Percentiles rank a stretch among this genome's conserved stretches.
phyloP scores from a whole-genome alignment of 2,329 filamentous ascomycete genomes.

The Epichloe bromicola region DNA sequence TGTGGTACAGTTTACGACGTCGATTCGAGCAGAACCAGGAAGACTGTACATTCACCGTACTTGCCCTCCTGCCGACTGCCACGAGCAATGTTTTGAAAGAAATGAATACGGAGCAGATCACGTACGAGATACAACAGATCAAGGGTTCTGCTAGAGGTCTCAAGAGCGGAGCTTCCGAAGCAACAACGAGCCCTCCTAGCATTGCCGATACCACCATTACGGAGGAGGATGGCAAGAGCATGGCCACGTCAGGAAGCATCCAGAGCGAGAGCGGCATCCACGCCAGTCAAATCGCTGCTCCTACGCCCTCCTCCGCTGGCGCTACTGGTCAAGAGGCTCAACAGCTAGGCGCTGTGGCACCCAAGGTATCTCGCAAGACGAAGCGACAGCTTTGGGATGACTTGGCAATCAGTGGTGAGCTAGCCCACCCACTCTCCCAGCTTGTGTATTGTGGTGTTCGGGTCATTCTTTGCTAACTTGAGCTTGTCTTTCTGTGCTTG shows the following conservation, averaged over 20 bases:
- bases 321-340: slow-evolving; percentile 20
- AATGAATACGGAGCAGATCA: slow-evolving; percentile 84
- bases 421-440: not conserved
- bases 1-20: slow-evolving; percentile 58
- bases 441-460: too few species aligned
- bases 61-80: slow-evolving; percentile 86
- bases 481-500: not conserved
- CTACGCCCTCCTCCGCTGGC: slow-evolving; percentile 29
- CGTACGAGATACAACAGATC: slow-evolving; percentile 87
- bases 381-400: slow-evolving; percentile 97
- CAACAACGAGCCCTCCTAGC: slow-evolving; percentile 40
- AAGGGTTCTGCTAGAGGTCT: slow-evolving; percentile 53
- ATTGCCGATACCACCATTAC: slow-evolving; percentile 58
- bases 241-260: slow-evolving; percentile 42
- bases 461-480: not conserved
- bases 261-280: slow-evolving; percentile 76
- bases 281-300: slow-evolving; percentile 59
- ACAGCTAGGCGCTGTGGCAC: slow-evolving; percentile 26
- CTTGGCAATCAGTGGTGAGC: slow-evolving; percentile 83
- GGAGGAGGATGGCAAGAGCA: slow-evolving; percentile 72
- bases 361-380: slow-evolving; percentile 49
- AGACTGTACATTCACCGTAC: slow-evolving; percentile 93
- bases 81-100: slow-evolving; percentile 79
- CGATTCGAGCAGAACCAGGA: slow-evolving; percentile 98
- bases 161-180: slow-evolving; percentile 41